Evolutionary conservation across 2,329 filamentous ascomycete species (phyloP), one percentile per base, ranked within the genome.

Genomic region (Diaporthe ilicicola): DNA sequence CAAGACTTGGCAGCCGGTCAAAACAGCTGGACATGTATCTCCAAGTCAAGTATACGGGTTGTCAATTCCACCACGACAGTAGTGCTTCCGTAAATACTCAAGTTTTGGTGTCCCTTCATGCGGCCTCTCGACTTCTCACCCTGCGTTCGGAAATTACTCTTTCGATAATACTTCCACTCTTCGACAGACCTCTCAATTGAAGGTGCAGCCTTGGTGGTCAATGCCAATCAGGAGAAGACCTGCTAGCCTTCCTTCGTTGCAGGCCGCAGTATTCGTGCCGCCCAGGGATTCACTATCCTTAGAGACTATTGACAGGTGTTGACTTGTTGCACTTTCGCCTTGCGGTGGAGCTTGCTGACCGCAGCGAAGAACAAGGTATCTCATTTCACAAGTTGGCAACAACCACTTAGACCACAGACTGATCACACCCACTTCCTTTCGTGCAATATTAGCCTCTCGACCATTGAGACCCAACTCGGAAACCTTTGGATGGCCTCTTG

Each of bases 401-500:
- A 37, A 46, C 56, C 44, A 27, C 27, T 24, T 46, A 62, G 39
- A 62, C 56, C 56, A 22, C 39, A 15, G 13, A 24, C 44, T 46
- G 39, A 62, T 46, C 56, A 62, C 56, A 62, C 56, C 42, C 56
- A 34, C 44, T 62, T 34, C 56, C 27, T 62, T 48, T 22, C 56
- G 17, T 62, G 39, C 48, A 22, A 62, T 62, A n/a, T 62, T 46
- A 62, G 39, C 42, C 24, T 62, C 42, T 34, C 42, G 56, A 62
- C 56, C 42, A 62, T 62, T 62, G 42, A 46, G 27, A 62, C 27
- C 42, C 44, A 48, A 62, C 48, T 15, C 19, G 27, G 42, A 62
- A 61, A 48, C 46, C 19, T 46, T 48, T 62, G 39, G 56, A 59
- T 62, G 56, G 17, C 12, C 32, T n/a, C 7, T 9, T 27, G 15